Conservation (phyloP, 139 green algal species). For the Chlorokybus atmophyticus region DNA sequence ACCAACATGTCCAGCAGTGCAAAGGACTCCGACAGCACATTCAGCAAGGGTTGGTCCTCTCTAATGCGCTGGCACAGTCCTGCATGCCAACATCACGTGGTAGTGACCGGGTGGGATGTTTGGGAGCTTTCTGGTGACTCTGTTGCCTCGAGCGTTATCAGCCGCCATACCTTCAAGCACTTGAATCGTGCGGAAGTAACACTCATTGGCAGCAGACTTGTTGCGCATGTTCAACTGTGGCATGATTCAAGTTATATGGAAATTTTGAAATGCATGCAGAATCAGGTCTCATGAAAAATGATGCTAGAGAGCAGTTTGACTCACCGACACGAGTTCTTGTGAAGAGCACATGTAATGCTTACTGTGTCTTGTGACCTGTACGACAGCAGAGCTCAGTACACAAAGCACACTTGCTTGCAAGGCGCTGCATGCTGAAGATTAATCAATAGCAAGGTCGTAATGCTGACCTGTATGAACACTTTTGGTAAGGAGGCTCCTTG, state of each 20-base stretch:
- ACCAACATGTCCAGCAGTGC: conserved; percentile 68
- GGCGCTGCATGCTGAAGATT: not conserved
- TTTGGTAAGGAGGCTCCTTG: conserved; percentile 1
- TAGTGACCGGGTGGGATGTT: no score
- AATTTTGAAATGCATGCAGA: no score
- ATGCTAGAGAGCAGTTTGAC: no score
- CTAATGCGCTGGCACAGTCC: conserved; percentile 37
- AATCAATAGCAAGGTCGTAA: not conserved
- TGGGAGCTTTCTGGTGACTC: no score
- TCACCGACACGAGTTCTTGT: conserved; percentile 61
- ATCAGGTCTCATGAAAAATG: no score
- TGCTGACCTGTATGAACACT: conserved; percentile 17
- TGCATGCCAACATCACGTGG: conserved; percentile 56
- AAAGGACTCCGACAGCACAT: conserved; percentile 55
- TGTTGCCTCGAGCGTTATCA: not conserved
- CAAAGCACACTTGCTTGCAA: conserved; percentile 28
- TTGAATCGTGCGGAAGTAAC: conserved; percentile 59
- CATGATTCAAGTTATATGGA: conserved; percentile 1
- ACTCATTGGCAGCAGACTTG: conserved; percentile 55
- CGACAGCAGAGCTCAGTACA: conserved; percentile 38
- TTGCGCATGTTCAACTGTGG: conserved; percentile 60
- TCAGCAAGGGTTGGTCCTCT: conserved; percentile 44
- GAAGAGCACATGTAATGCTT: conserved; percentile 41
- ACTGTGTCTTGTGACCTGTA: conserved; percentile 19
- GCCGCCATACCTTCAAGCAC: conserved; percentile 24